Evolutionary conservation across 179 eudicot species (phyloP).

Genomic region (Spergularia azorica): DNA sequence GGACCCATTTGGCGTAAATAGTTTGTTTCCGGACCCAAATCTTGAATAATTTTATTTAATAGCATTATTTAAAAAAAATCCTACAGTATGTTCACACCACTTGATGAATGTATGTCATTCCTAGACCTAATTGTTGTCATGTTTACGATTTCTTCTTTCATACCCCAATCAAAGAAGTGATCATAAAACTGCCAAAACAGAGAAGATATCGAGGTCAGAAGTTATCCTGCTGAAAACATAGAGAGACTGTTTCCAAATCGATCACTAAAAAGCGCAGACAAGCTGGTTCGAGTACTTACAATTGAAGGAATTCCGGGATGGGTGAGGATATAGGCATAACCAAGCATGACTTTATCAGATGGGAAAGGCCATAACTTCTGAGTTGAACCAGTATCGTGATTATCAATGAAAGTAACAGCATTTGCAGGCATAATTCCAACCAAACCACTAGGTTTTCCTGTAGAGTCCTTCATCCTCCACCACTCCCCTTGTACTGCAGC

Average conservation of each 20-base stretch:
- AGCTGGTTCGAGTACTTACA: neutral
- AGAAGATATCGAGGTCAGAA: neutral
- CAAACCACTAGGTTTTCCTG: slow-evolving; percentile 5
- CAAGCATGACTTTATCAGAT: neutral
- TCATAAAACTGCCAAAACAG: slow-evolving; percentile 15
- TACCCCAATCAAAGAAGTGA: slow-evolving; percentile 21
- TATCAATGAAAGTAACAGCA: slow-evolving; percentile 17
- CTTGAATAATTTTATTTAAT: no score
- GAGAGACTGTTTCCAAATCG: no score
- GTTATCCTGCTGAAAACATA: neutral
- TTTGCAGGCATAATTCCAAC: slow-evolving; percentile 10
- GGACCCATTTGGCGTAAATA: no score
- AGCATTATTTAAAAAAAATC: no score
- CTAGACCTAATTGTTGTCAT: slow-evolving; percentile 2
- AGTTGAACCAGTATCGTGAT: slow-evolving; percentile 19
- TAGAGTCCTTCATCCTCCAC: slow-evolving; percentile 22
- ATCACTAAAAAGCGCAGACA: no score
- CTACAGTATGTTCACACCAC: slow-evolving; percentile 11
- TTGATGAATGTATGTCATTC: slow-evolving; percentile 3
- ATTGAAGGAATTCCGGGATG: slow-evolving; percentile 17
- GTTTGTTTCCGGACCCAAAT: no score
- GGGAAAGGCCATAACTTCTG: slow-evolving; percentile 16
- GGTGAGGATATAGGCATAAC: slow-evolving; percentile 19
- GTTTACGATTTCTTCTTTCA: slow-evolving; percentile 13
- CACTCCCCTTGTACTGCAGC: slow-evolving; percentile 7